Evolutionary conservation across 2,329 filamentous ascomycete genomes (phyloP), one percentile per base, ranked within the genome.

Genomic region (Aspergillus sp.): DNA sequence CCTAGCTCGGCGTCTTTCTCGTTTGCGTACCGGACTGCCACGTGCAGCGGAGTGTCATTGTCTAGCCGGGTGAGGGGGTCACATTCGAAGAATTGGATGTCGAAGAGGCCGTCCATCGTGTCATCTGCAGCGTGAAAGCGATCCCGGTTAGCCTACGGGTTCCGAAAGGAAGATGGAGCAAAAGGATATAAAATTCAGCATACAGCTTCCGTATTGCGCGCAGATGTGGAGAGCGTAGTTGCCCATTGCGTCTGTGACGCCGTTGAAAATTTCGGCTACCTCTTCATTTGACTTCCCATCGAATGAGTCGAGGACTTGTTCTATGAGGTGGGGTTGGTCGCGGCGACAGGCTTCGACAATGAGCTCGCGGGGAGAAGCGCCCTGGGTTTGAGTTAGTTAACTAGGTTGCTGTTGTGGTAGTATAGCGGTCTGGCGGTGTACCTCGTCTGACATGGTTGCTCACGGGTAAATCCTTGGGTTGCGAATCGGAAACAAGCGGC

Each of bases 321-420:
- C 78, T 56, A 98, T 85, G 59, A 98, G 86, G 53, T 93, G 88
- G 65, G 87, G 87, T 78, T 98, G 97, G 83, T 98, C 93, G 70
- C 92, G 86, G 60, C 93, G 91, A 78, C 90, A 96, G 68, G 95
- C 91, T 80, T 96, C 93, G 76, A 98, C 86, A 67, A 98, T 85
- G 69, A 90, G 85, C 80, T 98, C 93, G 74, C 88, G 83, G 47
- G 87, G 85, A 59, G 90, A 90, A 66, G 93, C 93, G 73, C 93
- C 95, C 89, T 96, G 68, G 6, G 20, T 4, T 4, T 48, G 48
- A 30, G 43, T 38, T 22, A 50, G 42, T 24, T 30, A 30, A 30
- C 9, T 30, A 30, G 30, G 57, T 41, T 53, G 45, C 61, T 55
- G 61, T 48, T 17, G 26, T 56, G 8, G 32, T 38, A 24, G 17